Conservation (phyloP, 2,329 filamentous ascomycete genomes). For the Hymenoscyphus fraxineus region DNA sequence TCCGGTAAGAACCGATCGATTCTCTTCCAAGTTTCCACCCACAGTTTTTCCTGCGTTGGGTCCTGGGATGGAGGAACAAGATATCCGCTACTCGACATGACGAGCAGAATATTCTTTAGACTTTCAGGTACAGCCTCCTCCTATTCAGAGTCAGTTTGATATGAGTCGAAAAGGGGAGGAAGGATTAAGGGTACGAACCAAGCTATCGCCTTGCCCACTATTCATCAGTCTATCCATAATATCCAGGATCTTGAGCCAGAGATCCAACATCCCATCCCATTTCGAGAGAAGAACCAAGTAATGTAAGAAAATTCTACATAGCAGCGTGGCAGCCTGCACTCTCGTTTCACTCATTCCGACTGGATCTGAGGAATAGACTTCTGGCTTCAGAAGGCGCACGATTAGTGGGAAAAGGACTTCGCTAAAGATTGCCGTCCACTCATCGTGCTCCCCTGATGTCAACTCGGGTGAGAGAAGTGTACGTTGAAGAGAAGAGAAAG, state of each 20-base stretch:
- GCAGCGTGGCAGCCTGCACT: conserved; percentile 82
- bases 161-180: background rate
- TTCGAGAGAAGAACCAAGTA: conserved; percentile 82
- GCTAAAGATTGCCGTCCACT: conserved; percentile 93
- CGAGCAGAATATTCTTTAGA: conserved; percentile 90
- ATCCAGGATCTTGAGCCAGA: conserved; percentile 89
- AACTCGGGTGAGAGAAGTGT: conserved; percentile 81
- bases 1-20: conserved; percentile 64
- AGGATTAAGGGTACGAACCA: conserved; percentile 55
- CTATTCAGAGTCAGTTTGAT: conserved; percentile 41
- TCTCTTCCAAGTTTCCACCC: conserved; percentile 61
- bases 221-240: conserved; percentile 97
- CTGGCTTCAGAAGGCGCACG: conserved; percentile 80
- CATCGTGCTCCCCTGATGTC: conserved; percentile 76
- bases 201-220: conserved; percentile 82
- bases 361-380: conserved; percentile 87
- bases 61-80: conserved; percentile 67
- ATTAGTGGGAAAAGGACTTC: conserved; percentile 94
- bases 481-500: conserved; percentile 80
- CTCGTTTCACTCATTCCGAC: conserved; percentile 93
- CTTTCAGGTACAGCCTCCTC: conserved; percentile 95
- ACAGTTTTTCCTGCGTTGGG: conserved; percentile 52
- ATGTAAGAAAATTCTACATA: conserved; percentile 94
- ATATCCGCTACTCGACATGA: conserved; percentile 88
- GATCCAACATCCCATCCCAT: conserved; percentile 83